phyloP scores from a whole-genome alignment of 2,329 filamentous ascomycete genomes.

The Fulvia fulva region DNA sequence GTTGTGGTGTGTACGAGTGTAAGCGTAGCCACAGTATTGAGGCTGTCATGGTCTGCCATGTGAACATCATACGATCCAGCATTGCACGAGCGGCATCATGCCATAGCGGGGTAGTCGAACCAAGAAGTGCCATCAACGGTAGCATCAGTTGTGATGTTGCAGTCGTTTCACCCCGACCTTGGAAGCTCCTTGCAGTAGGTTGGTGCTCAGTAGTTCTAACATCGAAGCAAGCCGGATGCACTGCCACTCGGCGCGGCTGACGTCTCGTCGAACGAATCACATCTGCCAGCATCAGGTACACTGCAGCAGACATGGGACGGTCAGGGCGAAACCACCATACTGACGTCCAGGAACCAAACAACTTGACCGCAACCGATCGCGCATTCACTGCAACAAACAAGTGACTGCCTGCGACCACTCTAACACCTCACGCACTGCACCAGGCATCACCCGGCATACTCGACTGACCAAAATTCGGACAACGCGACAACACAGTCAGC shows the following conservation, averaged over 20 bases:
- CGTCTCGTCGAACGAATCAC: conserved; percentile 1
- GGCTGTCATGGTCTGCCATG: too few relatives aligned
- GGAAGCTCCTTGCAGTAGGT: not conserved
- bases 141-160: not conserved
- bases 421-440: not conserved
- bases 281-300: not conserved
- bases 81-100: not conserved
- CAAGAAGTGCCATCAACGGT: not conserved
- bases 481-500: conserved; percentile 3
- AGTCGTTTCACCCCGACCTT: not conserved
- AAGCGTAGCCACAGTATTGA: not conserved
- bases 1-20: not conserved
- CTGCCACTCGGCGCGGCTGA: not conserved
- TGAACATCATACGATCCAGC: not conserved
- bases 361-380: not conserved
- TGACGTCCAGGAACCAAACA: not conserved
- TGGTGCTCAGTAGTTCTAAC: not conserved
- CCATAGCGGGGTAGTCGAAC: not conserved
- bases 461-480: conserved; percentile 3
- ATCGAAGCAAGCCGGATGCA: not conserved
- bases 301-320: not conserved
- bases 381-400: not conserved
- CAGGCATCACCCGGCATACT: conserved; percentile 6
- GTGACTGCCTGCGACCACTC: not conserved
- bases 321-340: not conserved